Percentiles rank a stretch among this genome's conserved stretches.
Evolutionary conservation across 78 protist genomes (phyloP).

Genomic region (Dictyostelium brefeldianum): DNA sequence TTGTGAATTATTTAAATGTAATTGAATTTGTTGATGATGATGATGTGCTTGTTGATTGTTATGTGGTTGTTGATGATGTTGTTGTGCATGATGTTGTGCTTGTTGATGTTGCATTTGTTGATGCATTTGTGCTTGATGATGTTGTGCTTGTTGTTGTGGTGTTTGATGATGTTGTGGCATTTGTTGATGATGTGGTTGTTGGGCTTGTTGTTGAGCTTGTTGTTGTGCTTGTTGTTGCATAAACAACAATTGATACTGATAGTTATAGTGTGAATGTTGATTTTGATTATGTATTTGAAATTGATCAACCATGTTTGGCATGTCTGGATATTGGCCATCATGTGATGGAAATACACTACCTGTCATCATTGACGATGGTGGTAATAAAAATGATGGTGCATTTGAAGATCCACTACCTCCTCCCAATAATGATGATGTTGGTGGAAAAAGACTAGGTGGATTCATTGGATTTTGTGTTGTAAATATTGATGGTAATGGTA

Average conservation of each 20-base stretch:
- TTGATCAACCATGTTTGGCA: slow-evolving; percentile 69
- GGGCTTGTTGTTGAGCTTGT: slow-evolving; percentile 28
- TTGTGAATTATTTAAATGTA: background rate
- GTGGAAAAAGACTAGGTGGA: slow-evolving; percentile 32
- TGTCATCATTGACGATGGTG: slow-evolving; percentile 35
- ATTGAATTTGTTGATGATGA: background rate
- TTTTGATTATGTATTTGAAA: slow-evolving; percentile 36
- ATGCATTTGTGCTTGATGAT: background rate
- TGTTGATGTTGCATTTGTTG: slow-evolving; percentile 6
- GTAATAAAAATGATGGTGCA: slow-evolving; percentile 62
- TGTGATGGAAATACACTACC: slow-evolving; percentile 15
- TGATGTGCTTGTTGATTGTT: background rate
- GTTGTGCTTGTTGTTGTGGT: slow-evolving; percentile 4
- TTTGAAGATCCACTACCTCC: background rate
- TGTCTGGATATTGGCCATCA: slow-evolving; percentile 39
- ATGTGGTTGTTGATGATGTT: background rate
- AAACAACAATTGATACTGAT: slow-evolving; percentile 26
- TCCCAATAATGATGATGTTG: slow-evolving; percentile 41
- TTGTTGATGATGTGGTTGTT: slow-evolving; percentile 31
- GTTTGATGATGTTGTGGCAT: slow-evolving; percentile 15
- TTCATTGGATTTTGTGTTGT: slow-evolving; percentile 22
- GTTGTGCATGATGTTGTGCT: background rate
- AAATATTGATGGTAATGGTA: slow-evolving; percentile 33
- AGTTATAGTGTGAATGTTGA: background rate
- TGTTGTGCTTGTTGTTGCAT: slow-evolving; percentile 37